Conservation (phyloP, 2,329 filamentous ascomycete species). For the Diaporthe destruens region DNA sequence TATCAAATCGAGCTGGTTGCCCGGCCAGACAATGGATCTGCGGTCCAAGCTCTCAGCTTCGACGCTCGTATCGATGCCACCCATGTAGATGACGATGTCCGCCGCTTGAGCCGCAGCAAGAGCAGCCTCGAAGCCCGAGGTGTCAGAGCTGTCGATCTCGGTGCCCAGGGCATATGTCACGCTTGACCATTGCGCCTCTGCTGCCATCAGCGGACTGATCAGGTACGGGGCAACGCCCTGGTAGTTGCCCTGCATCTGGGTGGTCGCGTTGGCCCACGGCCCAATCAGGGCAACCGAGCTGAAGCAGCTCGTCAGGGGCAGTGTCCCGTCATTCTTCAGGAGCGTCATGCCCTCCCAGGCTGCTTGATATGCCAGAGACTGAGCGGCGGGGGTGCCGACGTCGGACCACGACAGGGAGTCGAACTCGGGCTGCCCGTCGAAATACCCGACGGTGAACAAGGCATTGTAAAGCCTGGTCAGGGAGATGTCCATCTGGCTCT, state of each 20-base stretch:
- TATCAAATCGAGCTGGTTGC: background rate
- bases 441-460: slow-evolving; percentile 6
- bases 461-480: slow-evolving; percentile 6
- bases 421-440: slow-evolving; percentile 1
- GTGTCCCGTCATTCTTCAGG: background rate
- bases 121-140: background rate
- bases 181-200: background rate
- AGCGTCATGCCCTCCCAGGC: slow-evolving; percentile 5
- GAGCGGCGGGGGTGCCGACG: background rate
- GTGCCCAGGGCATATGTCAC: slow-evolving; percentile 2
- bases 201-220: background rate
- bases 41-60: slow-evolving; percentile 1
- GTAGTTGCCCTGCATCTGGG: slow-evolving; percentile 8
- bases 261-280: slow-evolving; percentile 1
- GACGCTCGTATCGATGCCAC: background rate
- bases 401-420: background rate
- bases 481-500: background rate
- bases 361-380: background rate
- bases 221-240: background rate
- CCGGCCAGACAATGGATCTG: background rate
- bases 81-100: background rate
- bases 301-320: slow-evolving; percentile 65
- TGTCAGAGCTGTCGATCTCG: background rate
- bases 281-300: slow-evolving; percentile 42
- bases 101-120: background rate